Evolutionary conservation across 108 stramenopile species (phyloP).

Genomic region (Cyclotella cryptica): DNA sequence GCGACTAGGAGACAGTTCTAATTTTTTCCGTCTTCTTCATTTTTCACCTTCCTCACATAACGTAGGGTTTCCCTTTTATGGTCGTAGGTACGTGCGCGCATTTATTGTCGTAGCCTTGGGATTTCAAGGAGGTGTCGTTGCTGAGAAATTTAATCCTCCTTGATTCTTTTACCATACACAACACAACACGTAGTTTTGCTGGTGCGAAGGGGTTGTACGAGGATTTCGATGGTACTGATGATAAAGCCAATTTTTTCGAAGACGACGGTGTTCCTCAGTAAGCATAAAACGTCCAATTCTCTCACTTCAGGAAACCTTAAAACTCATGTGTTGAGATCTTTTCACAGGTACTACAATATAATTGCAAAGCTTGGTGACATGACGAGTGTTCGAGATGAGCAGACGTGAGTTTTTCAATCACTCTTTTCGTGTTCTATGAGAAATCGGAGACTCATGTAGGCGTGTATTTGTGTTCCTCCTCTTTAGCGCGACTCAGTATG

Average conservation of each 20-base stretch:
- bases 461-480: no score
- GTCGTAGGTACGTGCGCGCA: constrained; percentile 12
- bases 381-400: constrained; percentile 21
- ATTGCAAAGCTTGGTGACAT: background rate
- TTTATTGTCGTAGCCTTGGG: no score
- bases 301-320: background rate
- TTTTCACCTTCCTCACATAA: background rate
- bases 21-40: background rate
- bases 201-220: constrained; percentile 31
- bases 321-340: background rate
- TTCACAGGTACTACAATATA: constrained; percentile 25
- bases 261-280: constrained; percentile 43
- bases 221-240: constrained; percentile 11
- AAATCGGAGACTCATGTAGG: no score
- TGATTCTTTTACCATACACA: background rate
- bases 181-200: background rate
- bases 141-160: no score
- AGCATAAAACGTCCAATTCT: background rate
- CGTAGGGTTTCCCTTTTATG: constrained; percentile 42
- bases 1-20: no score
- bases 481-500: constrained; percentile 22
- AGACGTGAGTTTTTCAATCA: background rate
- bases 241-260: constrained; percentile 18
- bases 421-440: no score
- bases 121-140: background rate